Percentiles rank a stretch among this genome's conserved stretches.
Evolutionary conservation across 2,329 filamentous ascomycete genomes (phyloP).

Genomic region (Bipolaris oryzae): DNA sequence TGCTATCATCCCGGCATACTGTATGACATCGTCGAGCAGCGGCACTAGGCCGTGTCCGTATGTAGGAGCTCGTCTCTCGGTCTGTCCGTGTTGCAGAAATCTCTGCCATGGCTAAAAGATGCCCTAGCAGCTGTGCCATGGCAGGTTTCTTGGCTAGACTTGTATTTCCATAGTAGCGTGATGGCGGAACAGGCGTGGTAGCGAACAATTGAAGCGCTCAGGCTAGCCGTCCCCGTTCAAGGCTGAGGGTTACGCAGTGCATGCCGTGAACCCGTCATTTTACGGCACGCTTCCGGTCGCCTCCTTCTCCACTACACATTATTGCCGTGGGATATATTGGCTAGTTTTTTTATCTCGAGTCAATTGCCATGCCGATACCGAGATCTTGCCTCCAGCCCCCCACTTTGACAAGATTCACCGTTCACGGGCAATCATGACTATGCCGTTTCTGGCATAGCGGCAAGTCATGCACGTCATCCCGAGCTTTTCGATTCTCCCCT

Average conservation of each 20-base stretch:
- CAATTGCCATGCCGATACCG: neutral
- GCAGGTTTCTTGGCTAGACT: neutral
- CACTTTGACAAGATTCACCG: constrained; percentile 3
- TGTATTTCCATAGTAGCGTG: neutral
- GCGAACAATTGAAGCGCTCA: constrained; percentile 5
- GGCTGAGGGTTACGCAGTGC: constrained; percentile 12
- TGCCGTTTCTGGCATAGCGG: constrained; percentile 1
- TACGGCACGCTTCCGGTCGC: constrained; percentile 11
- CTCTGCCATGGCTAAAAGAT: constrained; percentile 9
- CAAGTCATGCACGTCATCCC: constrained; percentile 4
- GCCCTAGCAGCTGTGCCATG: constrained; percentile 2
- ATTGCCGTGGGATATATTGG: neutral
- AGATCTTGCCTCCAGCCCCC: constrained; percentile 3
- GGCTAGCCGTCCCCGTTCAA: constrained; percentile 4
- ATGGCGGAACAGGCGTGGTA: neutral
- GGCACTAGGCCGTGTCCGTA: constrained; percentile 5
- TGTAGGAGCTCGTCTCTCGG: constrained; percentile 4
- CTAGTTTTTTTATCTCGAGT: neutral
- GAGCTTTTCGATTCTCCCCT: neutral
- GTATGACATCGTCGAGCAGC: constrained; percentile 3
- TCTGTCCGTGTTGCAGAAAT: constrained; percentile 8
- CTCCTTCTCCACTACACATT: neutral
- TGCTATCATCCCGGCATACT: constrained; percentile 9
- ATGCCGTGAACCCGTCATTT: constrained; percentile 5
- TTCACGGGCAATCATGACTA: neutral